phyloP scores from a whole-genome alignment of 2,329 filamentous ascomycete species.

The Sporothrix curviconia region DNA sequence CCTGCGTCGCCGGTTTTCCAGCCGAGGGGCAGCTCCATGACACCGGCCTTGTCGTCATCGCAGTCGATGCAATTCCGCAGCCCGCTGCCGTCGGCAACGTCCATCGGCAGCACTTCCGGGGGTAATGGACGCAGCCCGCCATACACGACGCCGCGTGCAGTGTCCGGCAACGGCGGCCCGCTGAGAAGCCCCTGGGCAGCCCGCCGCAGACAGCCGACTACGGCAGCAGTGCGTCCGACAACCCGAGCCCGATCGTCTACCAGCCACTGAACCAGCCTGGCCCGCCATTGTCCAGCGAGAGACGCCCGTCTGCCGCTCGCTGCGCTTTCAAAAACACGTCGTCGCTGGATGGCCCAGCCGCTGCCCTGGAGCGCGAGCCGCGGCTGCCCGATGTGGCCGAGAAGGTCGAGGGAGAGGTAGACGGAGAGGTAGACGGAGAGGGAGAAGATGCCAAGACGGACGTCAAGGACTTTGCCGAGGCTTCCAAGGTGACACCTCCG shows the following conservation, averaged over 20 bases:
- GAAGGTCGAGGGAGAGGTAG: background rate
- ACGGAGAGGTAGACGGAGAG: background rate
- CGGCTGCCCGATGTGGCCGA: slow-evolving; percentile 1
- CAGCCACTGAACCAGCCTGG: background rate
- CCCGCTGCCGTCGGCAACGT: background rate
- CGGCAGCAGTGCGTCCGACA: no score
- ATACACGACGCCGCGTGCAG: background rate
- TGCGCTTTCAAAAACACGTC: background rate
- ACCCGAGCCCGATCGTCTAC: no score
- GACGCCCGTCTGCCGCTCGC: background rate
- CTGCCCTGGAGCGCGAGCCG: no score
- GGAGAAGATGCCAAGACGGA: background rate
- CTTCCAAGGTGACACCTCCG: background rate
- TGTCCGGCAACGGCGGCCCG: background rate
- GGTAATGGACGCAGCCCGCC: background rate
- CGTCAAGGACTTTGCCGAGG: slow-evolving; percentile 9
- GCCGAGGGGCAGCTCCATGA: slow-evolving; percentile 5
- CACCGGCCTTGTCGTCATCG: background rate
- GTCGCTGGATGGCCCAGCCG: background rate
- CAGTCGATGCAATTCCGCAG: background rate
- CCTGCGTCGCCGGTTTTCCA: background rate
- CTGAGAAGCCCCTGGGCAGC: background rate
- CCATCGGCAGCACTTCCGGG: background rate
- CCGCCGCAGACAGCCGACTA: background rate
- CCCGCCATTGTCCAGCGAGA: background rate